Conservation (phyloP, 2,329 filamentous ascomycete species). For the Ceratocystis albifundus region DNA sequence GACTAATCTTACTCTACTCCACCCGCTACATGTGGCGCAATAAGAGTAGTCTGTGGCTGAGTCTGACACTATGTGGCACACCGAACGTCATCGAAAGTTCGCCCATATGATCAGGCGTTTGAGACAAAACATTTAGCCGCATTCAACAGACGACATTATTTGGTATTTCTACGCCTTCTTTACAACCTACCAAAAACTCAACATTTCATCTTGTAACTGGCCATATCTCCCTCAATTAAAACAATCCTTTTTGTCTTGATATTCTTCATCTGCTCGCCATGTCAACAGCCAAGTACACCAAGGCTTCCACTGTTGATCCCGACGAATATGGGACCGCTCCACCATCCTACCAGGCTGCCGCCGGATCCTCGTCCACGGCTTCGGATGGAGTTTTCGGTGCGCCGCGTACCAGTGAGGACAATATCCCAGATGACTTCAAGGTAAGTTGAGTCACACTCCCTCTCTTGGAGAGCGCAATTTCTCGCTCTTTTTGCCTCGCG, state of each 20-base stretch:
- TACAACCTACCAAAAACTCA: neutral
- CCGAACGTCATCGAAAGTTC: conserved; percentile 10
- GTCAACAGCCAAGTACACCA: conserved; percentile 71
- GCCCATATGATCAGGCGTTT: neutral
- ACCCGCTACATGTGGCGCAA: neutral
- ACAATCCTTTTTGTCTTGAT: neutral
- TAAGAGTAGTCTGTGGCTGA: neutral
- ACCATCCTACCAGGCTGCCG: conserved; percentile 57
- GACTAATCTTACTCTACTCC: too few relatives aligned
- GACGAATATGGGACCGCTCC: conserved; percentile 71
- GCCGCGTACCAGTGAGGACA: conserved; percentile 72
- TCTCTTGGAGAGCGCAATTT: neutral
- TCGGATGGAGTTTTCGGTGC: conserved; percentile 47
- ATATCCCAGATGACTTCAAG: conserved; percentile 96
- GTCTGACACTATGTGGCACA: neutral
- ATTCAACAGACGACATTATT: neutral
- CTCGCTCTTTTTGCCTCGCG: neutral
- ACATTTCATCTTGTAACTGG: neutral
- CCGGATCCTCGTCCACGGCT: conserved; percentile 42
- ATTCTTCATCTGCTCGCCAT: conserved; percentile 34
- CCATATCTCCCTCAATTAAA: neutral
- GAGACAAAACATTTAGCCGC: neutral
- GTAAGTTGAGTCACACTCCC: conserved; percentile 32
- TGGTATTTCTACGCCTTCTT: neutral
- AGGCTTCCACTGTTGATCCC: conserved; percentile 76